Percentiles rank a stretch among this genome's conserved stretches.
Conservation (phyloP, 2,329 filamentous ascomycete genomes). For the Coleophoma cylindrospora region DNA sequence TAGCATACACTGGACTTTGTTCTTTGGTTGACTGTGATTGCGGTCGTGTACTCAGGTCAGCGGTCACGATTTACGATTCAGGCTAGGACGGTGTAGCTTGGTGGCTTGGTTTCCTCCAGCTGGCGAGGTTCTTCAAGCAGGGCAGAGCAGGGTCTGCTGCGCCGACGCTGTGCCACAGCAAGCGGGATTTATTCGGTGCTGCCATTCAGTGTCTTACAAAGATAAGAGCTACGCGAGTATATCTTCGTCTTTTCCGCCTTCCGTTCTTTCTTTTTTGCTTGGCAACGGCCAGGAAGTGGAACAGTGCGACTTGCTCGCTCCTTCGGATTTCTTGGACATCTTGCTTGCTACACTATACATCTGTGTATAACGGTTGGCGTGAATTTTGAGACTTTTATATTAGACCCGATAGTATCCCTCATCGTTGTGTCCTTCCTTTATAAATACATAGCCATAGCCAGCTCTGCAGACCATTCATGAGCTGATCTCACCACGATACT, state of each 20-base stretch:
- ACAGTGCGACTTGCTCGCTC: no score
- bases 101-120: neutral
- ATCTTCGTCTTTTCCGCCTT: no score
- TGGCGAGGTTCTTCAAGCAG: neutral
- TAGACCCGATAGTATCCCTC: neutral
- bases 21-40: neutral
- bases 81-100: neutral
- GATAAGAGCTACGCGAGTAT: no score
- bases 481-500: slow-evolving; percentile 3
- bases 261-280: no score
- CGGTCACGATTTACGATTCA: neutral
- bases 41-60: no score
- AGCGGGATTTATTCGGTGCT: no score
- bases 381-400: neutral
- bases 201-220: no score
- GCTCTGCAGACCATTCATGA: slow-evolving; percentile 3
- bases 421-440: slow-evolving; percentile 2
- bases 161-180: neutral
- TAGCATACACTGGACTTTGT: no score
- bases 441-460: slow-evolving; percentile 8
- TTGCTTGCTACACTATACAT: no score
- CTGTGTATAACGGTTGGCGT: neutral
- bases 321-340: no score
- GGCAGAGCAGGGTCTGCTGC: neutral
- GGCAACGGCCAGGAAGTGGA: no score